Conservation (phyloP, 345 rosid species). For the Lepidium sativum region DNA sequence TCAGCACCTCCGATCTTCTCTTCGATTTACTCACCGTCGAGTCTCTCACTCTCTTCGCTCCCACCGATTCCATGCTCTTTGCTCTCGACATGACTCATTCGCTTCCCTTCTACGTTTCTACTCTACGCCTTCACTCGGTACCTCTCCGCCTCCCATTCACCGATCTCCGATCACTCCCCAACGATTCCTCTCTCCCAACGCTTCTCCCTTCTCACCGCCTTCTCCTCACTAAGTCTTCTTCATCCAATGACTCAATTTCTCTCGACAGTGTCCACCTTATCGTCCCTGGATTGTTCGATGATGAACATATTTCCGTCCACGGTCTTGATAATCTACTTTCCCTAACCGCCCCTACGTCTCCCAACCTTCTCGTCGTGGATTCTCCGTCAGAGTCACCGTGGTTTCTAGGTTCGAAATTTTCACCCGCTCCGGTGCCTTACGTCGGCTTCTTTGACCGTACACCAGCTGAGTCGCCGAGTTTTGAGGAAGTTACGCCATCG, state of each 20-base stretch:
- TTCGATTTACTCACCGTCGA: conserved; percentile 36
- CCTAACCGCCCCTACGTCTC: not conserved
- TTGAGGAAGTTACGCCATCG: conserved; percentile 15
- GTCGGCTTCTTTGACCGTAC: not conserved
- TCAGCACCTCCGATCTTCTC: conserved; percentile 42
- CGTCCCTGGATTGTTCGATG: conserved; percentile 34
- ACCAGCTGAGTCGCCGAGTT: conserved; percentile 14
- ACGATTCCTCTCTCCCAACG: conserved; percentile 30
- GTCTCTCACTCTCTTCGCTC: conserved; percentile 34
- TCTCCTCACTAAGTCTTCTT: conserved; percentile 10
- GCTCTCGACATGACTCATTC: conserved; percentile 42
- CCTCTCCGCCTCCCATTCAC: conserved; percentile 34
- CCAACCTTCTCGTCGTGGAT: conserved; percentile 13
- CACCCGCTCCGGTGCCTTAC: conserved; percentile 19
- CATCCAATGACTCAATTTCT: not conserved
- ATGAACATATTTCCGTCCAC: conserved; percentile 33
- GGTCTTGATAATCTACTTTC: conserved; percentile 29
- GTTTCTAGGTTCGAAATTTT: not conserved
- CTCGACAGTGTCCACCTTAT: conserved; percentile 24
- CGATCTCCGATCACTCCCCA: conserved; percentile 27
- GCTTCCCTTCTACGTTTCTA: conserved; percentile 31
- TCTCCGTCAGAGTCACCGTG: conserved; percentile 18
- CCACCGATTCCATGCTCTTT: conserved; percentile 37
- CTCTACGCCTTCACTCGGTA: conserved; percentile 37
- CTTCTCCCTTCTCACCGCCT: conserved; percentile 30